A percentile compares a stretch with the other conserved stretches of the same genome.
phyloP scores from a whole-genome alignment of 2,329 filamentous ascomycete genomes.

The Neonectria ditissima region DNA sequence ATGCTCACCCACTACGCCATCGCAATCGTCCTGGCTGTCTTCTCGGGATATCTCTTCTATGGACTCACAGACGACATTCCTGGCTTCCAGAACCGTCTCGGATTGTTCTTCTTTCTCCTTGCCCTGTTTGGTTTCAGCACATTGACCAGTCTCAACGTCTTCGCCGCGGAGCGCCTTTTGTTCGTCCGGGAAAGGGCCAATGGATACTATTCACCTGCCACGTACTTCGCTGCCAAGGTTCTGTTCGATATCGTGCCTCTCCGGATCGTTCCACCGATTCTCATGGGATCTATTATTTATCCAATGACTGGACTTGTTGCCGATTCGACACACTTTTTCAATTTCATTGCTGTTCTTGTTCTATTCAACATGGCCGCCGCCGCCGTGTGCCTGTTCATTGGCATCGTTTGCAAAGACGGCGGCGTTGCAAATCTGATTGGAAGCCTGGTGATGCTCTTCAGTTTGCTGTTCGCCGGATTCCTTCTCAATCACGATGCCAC shows the following conservation, averaged over 20 bases:
- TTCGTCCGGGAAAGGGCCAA: conserved; percentile 96
- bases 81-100: conserved; percentile 96
- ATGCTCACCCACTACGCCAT: conserved; percentile 99
- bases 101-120: conserved; percentile 96
- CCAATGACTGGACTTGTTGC: conserved; percentile 96
- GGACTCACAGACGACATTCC: conserved; percentile 95
- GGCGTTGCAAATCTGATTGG: conserved; percentile 94
- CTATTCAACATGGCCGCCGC: conserved; percentile 96
- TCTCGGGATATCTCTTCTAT: conserved; percentile 96
- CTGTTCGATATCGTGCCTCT: conserved; percentile 97
- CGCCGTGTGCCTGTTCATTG: conserved; percentile 94
- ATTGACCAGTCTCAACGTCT: conserved; percentile 91
- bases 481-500: conserved; percentile 96
- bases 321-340: conserved; percentile 85
- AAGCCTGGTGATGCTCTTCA: conserved; percentile 97
- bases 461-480: conserved; percentile 91
- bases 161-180: conserved; percentile 88
- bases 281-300: conserved; percentile 96
- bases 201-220: conserved; percentile 93
- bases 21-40: conserved; percentile 91
- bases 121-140: conserved; percentile 98
- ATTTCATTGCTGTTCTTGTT: conserved; percentile 90
- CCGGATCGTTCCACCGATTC: conserved; percentile 91
- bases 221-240: conserved; percentile 96
- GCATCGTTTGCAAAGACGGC: conserved; percentile 91